Conservation (phyloP, 257 asterid genomes). For the Solanum arcanum region DNA sequence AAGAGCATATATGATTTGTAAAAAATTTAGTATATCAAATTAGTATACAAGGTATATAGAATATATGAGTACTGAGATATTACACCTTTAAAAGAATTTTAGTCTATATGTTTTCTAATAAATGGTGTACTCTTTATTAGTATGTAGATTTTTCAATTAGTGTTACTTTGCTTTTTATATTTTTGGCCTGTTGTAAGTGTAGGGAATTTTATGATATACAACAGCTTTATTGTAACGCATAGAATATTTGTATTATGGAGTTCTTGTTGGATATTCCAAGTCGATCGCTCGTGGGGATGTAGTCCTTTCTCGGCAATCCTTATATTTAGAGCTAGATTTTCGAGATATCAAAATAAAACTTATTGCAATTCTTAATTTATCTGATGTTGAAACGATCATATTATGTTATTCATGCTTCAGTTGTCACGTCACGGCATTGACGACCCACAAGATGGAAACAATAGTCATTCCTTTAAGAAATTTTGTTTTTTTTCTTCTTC, state of each 20-base stretch:
- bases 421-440: neutral
- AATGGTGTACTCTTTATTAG: slow-evolving; percentile 1
- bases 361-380: neutral
- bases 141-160: slow-evolving; percentile 5
- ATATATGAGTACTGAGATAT: neutral
- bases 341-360: accelerated
- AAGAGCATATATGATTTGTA: slow-evolving; percentile 7
- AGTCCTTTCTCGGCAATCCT: neutral
- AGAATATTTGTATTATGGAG: slow-evolving; percentile 9
- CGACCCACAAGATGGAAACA: slow-evolving; percentile 14
- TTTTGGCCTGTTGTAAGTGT: slow-evolving; percentile 23
- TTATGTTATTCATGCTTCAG: neutral
- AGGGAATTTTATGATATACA: slow-evolving; percentile 8
- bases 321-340: neutral
- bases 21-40: neutral
- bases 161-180: slow-evolving; percentile 2
- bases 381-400: neutral
- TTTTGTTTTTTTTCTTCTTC: neutral
- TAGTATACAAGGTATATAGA: slow-evolving; percentile 6
- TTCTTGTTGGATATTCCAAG: neutral
- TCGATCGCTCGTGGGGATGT: neutral
- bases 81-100: neutral
- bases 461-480: slow-evolving; percentile 5
- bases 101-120: neutral
- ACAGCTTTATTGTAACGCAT: slow-evolving; percentile 27